These are phyloP conservation scores for Eremochloa ophiuroides DNA, from an alignment of 176 grass and related monocot genomes.

Conservation along the genomic window DNA sequence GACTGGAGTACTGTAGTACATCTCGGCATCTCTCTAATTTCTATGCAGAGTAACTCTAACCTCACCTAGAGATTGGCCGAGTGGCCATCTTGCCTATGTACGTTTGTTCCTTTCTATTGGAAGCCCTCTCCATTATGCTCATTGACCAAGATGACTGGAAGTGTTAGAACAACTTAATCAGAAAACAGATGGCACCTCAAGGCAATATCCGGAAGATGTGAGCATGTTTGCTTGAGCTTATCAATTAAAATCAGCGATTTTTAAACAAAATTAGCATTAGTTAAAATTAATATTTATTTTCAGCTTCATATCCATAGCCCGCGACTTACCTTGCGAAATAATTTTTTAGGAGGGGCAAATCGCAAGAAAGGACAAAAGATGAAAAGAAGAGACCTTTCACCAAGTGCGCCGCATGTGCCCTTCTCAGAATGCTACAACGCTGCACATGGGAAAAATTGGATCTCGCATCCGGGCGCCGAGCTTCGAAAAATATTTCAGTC, in stretches of 20 bases:
- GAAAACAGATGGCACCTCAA: too few relatives aligned
- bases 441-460: background rate
- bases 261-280: background rate
- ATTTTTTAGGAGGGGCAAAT: background rate
- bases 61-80: background rate
- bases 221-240: too few relatives aligned
- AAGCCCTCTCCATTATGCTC: background rate
- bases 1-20: background rate
- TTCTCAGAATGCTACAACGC: background rate
- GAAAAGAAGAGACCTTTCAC: background rate
- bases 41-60: background rate
- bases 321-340: background rate
- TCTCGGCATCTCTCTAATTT: background rate
- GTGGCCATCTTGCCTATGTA: background rate
- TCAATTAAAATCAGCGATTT: too few relatives aligned
- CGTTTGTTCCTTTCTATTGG: background rate
- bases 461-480: background rate
- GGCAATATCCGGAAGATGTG: too few relatives aligned
- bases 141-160: background rate
- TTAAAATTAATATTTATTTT: background rate
- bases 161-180: background rate
- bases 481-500: background rate
- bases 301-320: background rate
- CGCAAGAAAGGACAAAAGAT: background rate
- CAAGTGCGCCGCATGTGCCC: conserved; percentile 18